A percentile compares a stretch with the other conserved stretches of the same genome.
phyloP scores from a whole-genome alignment of 202 grass and related monocot species.

The Panicum virgatum region DNA sequence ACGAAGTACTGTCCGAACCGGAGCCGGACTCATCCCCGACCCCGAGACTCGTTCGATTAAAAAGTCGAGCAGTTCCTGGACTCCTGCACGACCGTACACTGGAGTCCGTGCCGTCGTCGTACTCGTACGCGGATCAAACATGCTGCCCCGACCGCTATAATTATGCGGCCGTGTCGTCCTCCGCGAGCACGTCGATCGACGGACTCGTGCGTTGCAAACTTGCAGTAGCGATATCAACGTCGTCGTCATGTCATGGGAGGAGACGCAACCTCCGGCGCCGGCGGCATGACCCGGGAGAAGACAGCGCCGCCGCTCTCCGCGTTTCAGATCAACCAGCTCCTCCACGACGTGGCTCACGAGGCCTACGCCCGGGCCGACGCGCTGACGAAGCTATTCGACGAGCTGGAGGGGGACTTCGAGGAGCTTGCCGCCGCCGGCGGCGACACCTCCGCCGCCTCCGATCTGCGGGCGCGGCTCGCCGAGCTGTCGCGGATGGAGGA shows the following conservation, averaged over 20 bases:
- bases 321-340: not conserved
- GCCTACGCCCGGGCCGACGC: not conserved
- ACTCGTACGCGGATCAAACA: not conserved
- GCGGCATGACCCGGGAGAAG: not conserved
- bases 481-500: not conserved
- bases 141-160: not conserved
- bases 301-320: not conserved
- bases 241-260: not conserved
- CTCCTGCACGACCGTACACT: too few species aligned
- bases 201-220: not conserved
- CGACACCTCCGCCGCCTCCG: not conserved
- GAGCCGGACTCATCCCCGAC: not conserved
- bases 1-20: not conserved
- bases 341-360: not conserved
- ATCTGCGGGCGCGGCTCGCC: not conserved
- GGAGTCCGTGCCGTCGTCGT: not conserved
- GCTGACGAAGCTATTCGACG: not conserved
- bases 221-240: not conserved
- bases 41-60: not conserved
- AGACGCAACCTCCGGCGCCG: not conserved
- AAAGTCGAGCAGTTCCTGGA: not conserved
- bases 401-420: not conserved
- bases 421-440: too few species aligned
- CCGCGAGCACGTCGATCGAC: not conserved
- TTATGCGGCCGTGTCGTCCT: not conserved